Evolutionary conservation across 768 basidiomycete species (phyloP), one percentile per base, ranked within the genome.

Genomic region (Termitomyces sp.): DNA sequence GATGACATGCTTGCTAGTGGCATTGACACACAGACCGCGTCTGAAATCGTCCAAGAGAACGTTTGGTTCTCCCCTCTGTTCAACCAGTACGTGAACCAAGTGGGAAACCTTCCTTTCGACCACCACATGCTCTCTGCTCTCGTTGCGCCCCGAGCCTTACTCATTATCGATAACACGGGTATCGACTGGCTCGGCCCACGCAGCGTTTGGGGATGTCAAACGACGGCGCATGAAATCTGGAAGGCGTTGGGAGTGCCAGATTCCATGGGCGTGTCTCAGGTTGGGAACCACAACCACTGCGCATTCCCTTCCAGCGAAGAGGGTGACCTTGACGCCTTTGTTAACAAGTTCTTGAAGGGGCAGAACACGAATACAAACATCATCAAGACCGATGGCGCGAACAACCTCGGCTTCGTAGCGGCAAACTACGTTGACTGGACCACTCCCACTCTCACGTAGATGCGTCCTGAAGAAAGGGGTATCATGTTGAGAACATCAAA

Each of bases 1-100:
- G 75, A 79, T 62, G 76, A 63, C 47, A 76, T 81, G 74, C 66
- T 75, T 60, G 61, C 66, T 35, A 64, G 62, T n/a, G 82, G 82
- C 2, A 69, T 69, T 29, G 60, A 60, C 48, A 79, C 79, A 2
- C 84, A 85, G 68, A 81, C 81, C 6, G 82, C 82, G 4, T 73
- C 75, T 5, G 79, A 85, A 66, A 85, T 85, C 62, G 77, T 85
- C 54, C 69, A 68, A 41, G 83, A 85, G 72, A 84, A 85, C 66
- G 82, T 82, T 32, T 85, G 84, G 83, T 82, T 84, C 76, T 80
- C 79, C 29, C 69, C 75, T 17, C 66, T 63, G 51, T 84, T 84
- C 69, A 69, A 77, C 53, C 69, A 71, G 54, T 83, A 74, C 68
- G 77, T 77, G 7, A 76, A 73, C 67, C 67, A 71, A 41, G 70